A percentile compares a stretch with the other conserved stretches of the same genome.
These are phyloP conservation scores for Lipomyces orientalis DNA, from an alignment of 805 yeast genomes.

Conservation along the genomic window DNA sequence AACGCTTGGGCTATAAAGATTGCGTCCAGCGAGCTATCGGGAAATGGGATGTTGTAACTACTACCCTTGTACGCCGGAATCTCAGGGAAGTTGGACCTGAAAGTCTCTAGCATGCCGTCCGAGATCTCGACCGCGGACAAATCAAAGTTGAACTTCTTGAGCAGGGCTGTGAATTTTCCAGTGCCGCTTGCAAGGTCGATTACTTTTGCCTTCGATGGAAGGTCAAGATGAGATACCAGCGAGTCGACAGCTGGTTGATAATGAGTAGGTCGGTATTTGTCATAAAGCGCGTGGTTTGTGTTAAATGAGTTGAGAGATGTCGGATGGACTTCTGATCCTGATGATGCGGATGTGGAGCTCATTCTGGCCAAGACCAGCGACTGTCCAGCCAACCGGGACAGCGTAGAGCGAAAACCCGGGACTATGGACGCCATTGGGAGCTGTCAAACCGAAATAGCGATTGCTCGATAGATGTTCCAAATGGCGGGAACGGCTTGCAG, in stretches of 20 bases:
- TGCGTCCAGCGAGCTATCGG: conserved; percentile 54
- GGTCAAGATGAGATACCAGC: conserved; percentile 50
- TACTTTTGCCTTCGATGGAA: conserved; percentile 42
- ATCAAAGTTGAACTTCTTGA: conserved; percentile 52
- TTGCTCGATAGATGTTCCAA: too few relatives aligned
- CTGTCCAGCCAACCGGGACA: too few relatives aligned
- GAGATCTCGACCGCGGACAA: conserved; percentile 61
- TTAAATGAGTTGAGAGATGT: conserved; percentile 58
- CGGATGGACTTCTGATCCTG: conserved; percentile 40
- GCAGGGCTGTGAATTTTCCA: conserved; percentile 62
- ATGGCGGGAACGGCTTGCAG: too few relatives aligned
- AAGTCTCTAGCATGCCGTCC: conserved; percentile 59
- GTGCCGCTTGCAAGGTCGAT: conserved; percentile 67
- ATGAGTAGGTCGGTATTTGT: conserved; percentile 59
- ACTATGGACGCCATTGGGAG: too few relatives aligned
- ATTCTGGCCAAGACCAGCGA: not conserved
- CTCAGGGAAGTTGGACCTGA: conserved; percentile 55
- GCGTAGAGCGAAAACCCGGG: too few relatives aligned
- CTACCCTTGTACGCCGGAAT: conserved; percentile 50
- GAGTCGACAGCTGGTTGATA: conserved; percentile 50
- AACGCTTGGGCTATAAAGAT: conserved; percentile 65
- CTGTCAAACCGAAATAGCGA: too few relatives aligned
- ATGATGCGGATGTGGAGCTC: not conserved
- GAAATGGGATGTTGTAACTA: conserved; percentile 55
- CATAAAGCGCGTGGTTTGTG: conserved; percentile 58